These are phyloP conservation scores for Paraphaeosphaeria minitans DNA, from an alignment of 2,329 filamentous ascomycete species.

Conservation along the genomic window DNA sequence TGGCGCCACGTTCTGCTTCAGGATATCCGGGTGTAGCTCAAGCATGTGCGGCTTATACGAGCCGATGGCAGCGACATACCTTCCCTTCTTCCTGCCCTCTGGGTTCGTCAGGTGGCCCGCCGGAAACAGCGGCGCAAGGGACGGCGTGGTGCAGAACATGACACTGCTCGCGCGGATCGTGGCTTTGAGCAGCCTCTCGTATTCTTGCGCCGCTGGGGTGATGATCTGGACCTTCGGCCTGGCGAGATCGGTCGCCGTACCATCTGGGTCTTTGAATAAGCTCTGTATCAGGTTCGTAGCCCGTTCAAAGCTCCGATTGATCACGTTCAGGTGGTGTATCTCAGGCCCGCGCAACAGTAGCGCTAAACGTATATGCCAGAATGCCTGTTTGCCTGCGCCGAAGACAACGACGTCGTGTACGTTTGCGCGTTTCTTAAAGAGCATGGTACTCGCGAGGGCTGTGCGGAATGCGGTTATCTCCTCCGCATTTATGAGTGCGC, in stretches of 20 bases:
- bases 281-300: conserved; percentile 59
- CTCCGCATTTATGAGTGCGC: conserved; percentile 68
- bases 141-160: conserved; percentile 88
- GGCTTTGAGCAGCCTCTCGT: conserved; percentile 69
- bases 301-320: conserved; percentile 73
- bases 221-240: conserved; percentile 67
- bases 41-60: conserved; percentile 75
- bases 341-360: conserved; percentile 72
- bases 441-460: conserved; percentile 65
- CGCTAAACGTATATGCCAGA: conserved; percentile 89
- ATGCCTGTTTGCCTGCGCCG: conserved; percentile 86
- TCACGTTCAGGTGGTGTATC: conserved; percentile 79
- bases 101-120: conserved; percentile 71
- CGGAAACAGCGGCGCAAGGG: conserved; percentile 75
- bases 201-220: conserved; percentile 74
- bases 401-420: conserved; percentile 83
- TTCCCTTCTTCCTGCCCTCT: conserved; percentile 71
- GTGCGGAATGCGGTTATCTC: conserved; percentile 74
- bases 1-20: conserved; percentile 66
- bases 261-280: conserved; percentile 58
- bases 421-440: conserved; percentile 66
- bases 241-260: conserved; percentile 25
- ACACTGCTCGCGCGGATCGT: conserved; percentile 75
- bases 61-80: conserved; percentile 75
- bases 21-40: conserved; percentile 78